These are phyloP conservation scores for Microdochium bolleyi DNA, from an alignment of 2,329 filamentous ascomycete species.

Conservation along the genomic window DNA sequence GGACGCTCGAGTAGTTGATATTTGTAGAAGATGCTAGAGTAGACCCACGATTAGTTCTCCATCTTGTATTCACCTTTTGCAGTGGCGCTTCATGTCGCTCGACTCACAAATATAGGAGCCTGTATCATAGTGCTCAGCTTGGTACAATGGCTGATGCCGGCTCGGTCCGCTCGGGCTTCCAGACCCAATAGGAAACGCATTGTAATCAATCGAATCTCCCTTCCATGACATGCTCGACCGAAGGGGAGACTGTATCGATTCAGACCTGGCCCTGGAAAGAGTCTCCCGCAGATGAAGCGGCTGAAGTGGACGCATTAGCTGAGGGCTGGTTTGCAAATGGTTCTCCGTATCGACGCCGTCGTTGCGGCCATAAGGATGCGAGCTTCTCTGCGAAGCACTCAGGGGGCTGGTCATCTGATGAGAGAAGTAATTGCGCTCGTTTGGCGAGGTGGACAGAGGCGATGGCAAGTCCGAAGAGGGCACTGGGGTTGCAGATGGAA, in stretches of 20 bases:
- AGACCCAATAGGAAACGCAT: slow-evolving; percentile 37
- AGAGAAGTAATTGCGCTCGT: slow-evolving; percentile 46
- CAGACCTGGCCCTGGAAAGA: slow-evolving; percentile 47
- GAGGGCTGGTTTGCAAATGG: slow-evolving; percentile 35
- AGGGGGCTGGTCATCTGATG: slow-evolving; percentile 38
- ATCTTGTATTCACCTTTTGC: slow-evolving; percentile 3
- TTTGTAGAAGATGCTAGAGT: slow-evolving; percentile 33
- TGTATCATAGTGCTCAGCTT: slow-evolving; percentile 42
- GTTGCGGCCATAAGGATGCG: slow-evolving; percentile 45
- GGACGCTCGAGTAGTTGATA: slow-evolving; percentile 39
- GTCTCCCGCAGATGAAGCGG: slow-evolving; percentile 52
- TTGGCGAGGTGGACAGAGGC: slow-evolving; percentile 45
- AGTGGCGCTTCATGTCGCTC: slow-evolving; percentile 2
- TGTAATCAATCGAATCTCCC: slow-evolving; percentile 50
- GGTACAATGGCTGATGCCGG: slow-evolving; percentile 42
- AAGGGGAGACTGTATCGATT: slow-evolving; percentile 50
- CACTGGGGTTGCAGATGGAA: slow-evolving; percentile 37
- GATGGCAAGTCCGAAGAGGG: slow-evolving; percentile 47
- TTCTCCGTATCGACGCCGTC: slow-evolving; percentile 34
- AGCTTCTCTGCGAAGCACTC: slow-evolving; percentile 37
- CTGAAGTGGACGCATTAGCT: slow-evolving; percentile 43
- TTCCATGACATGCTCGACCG: slow-evolving; percentile 57
- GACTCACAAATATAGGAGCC: slow-evolving; percentile 43
- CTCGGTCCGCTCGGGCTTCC: slow-evolving; percentile 37
- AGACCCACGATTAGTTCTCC: slow-evolving; percentile 2